A percentile compares a stretch with the other conserved stretches of the same genome.
Conservation (phyloP, 345 rosid species). For the Raphanus sativus region DNA sequence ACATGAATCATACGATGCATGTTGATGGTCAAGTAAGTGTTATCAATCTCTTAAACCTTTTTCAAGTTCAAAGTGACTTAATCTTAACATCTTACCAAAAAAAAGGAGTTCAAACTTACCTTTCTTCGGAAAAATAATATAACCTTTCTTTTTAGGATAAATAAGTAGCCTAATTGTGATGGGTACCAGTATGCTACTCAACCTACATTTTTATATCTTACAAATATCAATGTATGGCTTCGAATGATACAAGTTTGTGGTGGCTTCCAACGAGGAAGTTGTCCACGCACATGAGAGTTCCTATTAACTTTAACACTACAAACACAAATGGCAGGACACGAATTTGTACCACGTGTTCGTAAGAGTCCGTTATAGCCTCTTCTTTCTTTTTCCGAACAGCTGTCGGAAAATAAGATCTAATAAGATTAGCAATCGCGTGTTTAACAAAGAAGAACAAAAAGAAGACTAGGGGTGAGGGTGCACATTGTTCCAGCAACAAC, state of each 20-base stretch:
- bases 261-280: constrained; percentile 18
- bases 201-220: neutral
- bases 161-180: neutral
- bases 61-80: neutral
- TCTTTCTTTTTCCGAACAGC: neutral
- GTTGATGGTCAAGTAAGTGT: neutral
- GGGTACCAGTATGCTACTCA: neutral
- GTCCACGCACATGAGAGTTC: constrained; percentile 28
- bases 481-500: constrained; percentile 23
- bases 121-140: neutral
- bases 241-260: constrained; percentile 25
- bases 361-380: neutral
- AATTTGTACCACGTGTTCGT: constrained; percentile 24
- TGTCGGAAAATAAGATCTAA: constrained; percentile 22
- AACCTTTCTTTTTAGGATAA: neutral
- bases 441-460: constrained; percentile 3
- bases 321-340: constrained; percentile 18
- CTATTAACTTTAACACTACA: constrained; percentile 17
- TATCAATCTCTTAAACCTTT: neutral
- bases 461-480: neutral
- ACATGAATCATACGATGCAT: neutral
- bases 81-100: no score
- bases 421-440: constrained; percentile 1
- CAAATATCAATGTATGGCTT: neutral
- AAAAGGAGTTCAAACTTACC: no score